Conservation (phyloP, 164 flowering plant genomes). For the Magnolia kwangsiensis region DNA sequence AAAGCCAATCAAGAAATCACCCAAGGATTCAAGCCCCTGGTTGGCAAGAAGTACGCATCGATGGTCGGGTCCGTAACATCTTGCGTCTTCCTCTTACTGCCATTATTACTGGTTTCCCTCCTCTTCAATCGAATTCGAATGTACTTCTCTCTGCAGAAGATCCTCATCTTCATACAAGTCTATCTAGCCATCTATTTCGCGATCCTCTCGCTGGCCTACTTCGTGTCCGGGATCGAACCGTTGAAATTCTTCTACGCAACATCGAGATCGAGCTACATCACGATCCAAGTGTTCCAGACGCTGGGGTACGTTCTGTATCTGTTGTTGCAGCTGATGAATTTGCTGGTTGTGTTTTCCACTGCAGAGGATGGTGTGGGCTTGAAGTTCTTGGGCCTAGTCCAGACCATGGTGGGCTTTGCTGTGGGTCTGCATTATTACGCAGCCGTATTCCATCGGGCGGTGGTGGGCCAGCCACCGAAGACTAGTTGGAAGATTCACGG, state of each 20-base stretch:
- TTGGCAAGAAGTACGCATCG: conserved; percentile 76
- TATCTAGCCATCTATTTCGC: conserved; percentile 86
- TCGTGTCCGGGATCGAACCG: conserved; percentile 78
- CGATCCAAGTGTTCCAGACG: conserved; percentile 70
- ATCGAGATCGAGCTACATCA: conserved; percentile 65
- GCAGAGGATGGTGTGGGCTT: conserved; percentile 56
- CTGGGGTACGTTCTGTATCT: conserved; percentile 75
- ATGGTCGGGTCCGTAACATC: conserved; percentile 52
- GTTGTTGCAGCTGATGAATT: conserved; percentile 63
- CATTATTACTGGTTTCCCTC: conserved; percentile 68
- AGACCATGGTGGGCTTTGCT: conserved; percentile 68
- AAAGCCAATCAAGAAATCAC: conserved; percentile 67
- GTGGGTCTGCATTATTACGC: conserved; percentile 86
- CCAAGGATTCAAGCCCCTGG: conserved; percentile 61
- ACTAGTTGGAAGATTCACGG: conserved; percentile 87
- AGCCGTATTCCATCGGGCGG: conserved; percentile 76
- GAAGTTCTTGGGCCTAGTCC: conserved; percentile 68
- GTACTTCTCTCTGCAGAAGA: conserved; percentile 73
- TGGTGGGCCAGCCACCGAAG: conserved; percentile 72
- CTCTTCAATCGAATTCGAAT: conserved; percentile 61
- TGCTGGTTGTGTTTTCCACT: conserved; percentile 60
- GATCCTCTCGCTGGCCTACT: conserved; percentile 60
- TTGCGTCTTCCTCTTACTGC: conserved; percentile 61
- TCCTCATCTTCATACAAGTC: conserved; percentile 69
- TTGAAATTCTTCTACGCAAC: conserved; percentile 70